phyloP scores from a whole-genome alignment of 2,329 filamentous ascomycete genomes.

The Colletotrichum noveboracense region DNA sequence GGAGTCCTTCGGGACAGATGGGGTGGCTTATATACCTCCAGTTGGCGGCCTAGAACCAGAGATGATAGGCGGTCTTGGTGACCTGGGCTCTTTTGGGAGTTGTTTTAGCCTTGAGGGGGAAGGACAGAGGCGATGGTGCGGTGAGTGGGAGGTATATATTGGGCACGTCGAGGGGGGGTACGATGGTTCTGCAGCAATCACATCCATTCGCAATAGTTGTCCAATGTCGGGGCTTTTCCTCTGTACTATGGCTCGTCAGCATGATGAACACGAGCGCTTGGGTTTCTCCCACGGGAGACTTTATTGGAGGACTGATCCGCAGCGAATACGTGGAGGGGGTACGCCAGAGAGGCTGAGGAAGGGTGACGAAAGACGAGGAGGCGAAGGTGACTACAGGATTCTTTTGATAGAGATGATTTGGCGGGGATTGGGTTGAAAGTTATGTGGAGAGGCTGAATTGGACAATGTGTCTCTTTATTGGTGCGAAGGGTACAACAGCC shows the following conservation, averaged over 20 bases:
- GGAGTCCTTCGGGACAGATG: no score
- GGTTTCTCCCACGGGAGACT: no score
- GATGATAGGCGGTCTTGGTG: no score
- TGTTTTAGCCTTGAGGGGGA: no score
- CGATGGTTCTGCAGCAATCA: no score
- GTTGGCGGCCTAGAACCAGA: accelerated
- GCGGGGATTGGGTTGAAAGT: neutral
- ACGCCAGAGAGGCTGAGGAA: accelerated
- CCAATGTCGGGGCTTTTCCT: no score
- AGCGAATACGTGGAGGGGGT: neutral
- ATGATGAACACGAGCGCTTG: no score
- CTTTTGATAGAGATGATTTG: accelerated
- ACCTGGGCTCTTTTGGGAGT: accelerated
- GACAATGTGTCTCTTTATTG: neutral
- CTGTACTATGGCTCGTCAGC: no score
- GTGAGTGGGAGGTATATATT: neutral
- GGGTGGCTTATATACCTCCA: no score
- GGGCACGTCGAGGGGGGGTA: no score
- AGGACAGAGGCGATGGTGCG: no score
- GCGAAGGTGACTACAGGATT: accelerated
- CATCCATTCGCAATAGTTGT: accelerated
- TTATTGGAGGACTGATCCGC: no score
- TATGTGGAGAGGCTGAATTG: neutral
- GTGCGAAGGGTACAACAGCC: neutral
- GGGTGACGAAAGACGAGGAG: accelerated